Conservation (phyloP, 2,329 filamentous ascomycete species). For the Phyllosticta citribraziliensis region DNA sequence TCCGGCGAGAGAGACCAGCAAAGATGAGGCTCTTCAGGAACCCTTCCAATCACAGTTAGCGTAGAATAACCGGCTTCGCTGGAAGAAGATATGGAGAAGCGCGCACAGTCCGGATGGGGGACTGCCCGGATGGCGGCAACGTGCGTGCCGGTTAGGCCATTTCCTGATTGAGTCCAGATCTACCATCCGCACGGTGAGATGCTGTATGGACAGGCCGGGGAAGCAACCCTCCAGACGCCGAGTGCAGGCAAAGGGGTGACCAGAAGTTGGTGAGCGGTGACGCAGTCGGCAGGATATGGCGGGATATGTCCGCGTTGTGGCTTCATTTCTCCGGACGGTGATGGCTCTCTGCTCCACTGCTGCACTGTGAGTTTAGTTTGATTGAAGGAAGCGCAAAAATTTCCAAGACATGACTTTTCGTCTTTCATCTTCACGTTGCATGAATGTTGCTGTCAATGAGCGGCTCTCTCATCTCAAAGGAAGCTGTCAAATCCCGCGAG, state of each 20-base stretch:
- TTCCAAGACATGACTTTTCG: neutral
- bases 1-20: neutral
- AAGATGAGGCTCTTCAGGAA: conserved; percentile 11
- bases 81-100: neutral
- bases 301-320: conserved; percentile 1
- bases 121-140: neutral
- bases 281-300: conserved; percentile 1
- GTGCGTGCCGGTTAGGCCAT: neutral
- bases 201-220: neutral
- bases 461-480: neutral
- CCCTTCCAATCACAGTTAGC: conserved; percentile 1
- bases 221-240: neutral
- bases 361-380: neutral
- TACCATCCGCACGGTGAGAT: neutral
- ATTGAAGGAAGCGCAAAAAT: neutral
- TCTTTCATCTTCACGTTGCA: neutral
- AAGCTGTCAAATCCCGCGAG: neutral
- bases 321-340: neutral
- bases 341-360: neutral
- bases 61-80: neutral
- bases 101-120: conserved; percentile 1
- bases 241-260: conserved; percentile 1
- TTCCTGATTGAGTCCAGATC: neutral
- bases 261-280: conserved; percentile 3
- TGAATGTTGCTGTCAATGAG: neutral